These are phyloP conservation scores for Lecanicillium sp. DNA, from an alignment of 2,329 filamentous ascomycete genomes.

Conservation along the genomic window DNA sequence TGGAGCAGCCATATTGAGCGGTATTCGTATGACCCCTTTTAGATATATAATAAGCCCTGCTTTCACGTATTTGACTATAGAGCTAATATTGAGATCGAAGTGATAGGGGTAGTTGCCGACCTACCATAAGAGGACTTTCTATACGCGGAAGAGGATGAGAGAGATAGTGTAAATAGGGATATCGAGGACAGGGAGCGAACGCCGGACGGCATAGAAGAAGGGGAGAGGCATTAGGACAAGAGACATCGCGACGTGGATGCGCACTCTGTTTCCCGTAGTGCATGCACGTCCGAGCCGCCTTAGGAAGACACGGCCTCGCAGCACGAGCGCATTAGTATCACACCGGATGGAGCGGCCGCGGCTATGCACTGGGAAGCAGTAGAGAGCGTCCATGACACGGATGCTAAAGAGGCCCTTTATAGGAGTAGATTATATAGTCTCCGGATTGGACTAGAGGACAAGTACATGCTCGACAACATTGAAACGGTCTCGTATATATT, in stretches of 20 bases:
- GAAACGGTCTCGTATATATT: background rate
- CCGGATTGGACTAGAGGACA: background rate
- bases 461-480: background rate
- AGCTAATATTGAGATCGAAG: slow-evolving; percentile 11
- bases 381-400: background rate
- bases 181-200: background rate
- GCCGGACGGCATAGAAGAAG: background rate
- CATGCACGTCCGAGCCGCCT: background rate
- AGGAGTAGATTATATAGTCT: background rate
- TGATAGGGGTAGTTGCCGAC: background rate
- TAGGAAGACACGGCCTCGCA: background rate
- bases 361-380: background rate
- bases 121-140: background rate
- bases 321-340: background rate
- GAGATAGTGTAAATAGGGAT: slow-evolving; percentile 5
- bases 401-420: slow-evolving; percentile 15
- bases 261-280: background rate
- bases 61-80: slow-evolving; percentile 12
- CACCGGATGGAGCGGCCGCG: background rate
- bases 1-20: background rate
- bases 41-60: background rate
- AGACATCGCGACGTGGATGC: background rate
- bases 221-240: background rate
- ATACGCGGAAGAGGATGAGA: background rate
- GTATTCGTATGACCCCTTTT: background rate